phyloP scores from a whole-genome alignment of 2,329 filamentous ascomycete species.

The Shiraia bambusicola region DNA sequence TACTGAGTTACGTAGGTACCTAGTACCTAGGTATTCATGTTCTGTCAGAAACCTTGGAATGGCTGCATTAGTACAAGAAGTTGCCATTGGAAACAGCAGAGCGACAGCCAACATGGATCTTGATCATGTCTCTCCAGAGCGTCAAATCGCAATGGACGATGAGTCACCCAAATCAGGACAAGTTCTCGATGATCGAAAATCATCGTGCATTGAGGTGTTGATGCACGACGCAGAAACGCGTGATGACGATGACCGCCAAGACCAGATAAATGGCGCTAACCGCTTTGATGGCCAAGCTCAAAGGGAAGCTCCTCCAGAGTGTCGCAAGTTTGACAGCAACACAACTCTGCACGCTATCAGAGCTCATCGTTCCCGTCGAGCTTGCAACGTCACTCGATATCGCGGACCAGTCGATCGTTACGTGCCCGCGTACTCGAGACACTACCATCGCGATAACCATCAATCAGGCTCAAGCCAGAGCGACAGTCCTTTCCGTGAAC shows the following conservation, averaged over 20 bases:
- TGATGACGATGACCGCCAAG: constrained; percentile 13
- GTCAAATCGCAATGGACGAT: too few relatives aligned
- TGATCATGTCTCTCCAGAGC: too few relatives aligned
- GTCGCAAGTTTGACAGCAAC: constrained; percentile 16
- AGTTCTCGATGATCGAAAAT: too few relatives aligned
- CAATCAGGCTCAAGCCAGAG: constrained; percentile 7
- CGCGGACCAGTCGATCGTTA: background rate
- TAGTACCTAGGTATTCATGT: too few relatives aligned
- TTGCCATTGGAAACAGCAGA: too few relatives aligned
- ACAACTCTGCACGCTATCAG: constrained; percentile 18
- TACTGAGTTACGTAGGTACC: too few relatives aligned
- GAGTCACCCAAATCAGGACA: background rate
- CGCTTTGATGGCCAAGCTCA: constrained; percentile 9
- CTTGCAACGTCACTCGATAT: background rate
- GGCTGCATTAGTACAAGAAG: too few relatives aligned
- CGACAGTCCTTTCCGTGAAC: constrained; percentile 6
- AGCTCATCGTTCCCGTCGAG: constrained; percentile 1
- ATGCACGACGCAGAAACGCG: background rate
- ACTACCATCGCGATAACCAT: constrained; percentile 5
- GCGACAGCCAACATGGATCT: too few relatives aligned
- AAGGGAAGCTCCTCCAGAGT: background rate
- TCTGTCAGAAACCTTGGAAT: too few relatives aligned
- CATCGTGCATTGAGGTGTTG: background rate
- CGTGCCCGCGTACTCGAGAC: background rate
- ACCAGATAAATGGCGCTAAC: constrained; percentile 15